A percentile compares a stretch with the other conserved stretches of the same genome.
phyloP scores from a whole-genome alignment of 1,139 yeast genomes.

The Yamadazyma membranifaciens region DNA sequence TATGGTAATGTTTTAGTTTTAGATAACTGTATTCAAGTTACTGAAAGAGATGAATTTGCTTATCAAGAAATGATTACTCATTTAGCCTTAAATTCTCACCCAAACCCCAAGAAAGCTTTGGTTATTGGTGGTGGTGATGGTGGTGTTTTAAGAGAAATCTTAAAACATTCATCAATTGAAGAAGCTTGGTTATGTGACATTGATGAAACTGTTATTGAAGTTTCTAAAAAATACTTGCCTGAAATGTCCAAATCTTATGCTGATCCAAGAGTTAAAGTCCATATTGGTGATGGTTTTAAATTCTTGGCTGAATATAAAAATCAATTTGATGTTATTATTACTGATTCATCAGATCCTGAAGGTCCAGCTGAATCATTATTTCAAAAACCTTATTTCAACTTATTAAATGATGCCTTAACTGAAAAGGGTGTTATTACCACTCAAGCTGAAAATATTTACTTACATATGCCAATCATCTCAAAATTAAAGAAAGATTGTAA shows the following conservation, averaged over 20 bases:
- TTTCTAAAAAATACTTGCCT: conserved; percentile 81
- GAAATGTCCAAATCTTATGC: conserved; percentile 76
- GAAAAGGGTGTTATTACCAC: conserved; percentile 87
- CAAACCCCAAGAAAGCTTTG: conserved; percentile 83
- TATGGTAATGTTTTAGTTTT: conserved; percentile 90
- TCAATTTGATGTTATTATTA: conserved; percentile 84
- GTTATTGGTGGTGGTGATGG: conserved; percentile 98
- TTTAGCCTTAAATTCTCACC: conserved; percentile 84
- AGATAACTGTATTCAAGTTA: conserved; percentile 88
- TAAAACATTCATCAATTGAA: conserved; percentile 80
- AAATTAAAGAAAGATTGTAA: conserved; percentile 72
- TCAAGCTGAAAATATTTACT: conserved; percentile 90
- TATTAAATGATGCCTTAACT: conserved; percentile 76
- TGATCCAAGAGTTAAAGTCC: conserved; percentile 79
- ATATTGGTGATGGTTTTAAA: conserved; percentile 91
- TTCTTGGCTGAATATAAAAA: conserved; percentile 69
- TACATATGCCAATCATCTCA: conserved; percentile 76
- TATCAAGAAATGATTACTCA: conserved; percentile 96
- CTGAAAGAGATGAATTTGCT: conserved; percentile 92
- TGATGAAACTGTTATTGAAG: conserved; percentile 84
- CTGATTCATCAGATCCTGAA: conserved; percentile 95
- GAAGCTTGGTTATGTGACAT: conserved; percentile 89
- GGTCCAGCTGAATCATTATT: conserved; percentile 92
- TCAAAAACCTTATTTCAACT: conserved; percentile 81
- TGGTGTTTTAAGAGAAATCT: conserved; percentile 89